Evolutionary conservation across 305 asterid species (phyloP), one percentile per base, ranked within the genome.

Genomic region (Rubia tinctorum): DNA sequence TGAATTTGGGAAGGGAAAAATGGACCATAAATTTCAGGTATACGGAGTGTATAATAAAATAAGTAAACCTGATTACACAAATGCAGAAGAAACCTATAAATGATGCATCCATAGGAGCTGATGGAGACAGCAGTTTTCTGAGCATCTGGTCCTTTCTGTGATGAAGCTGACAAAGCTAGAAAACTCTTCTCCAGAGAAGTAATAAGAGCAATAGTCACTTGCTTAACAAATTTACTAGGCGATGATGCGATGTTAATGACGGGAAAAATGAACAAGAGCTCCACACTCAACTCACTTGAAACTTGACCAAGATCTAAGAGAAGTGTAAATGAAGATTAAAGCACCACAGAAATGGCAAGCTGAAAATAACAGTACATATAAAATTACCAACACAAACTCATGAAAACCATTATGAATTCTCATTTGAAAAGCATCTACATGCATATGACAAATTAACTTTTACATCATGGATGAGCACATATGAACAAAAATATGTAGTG

Each of bases 201-300:
- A 74, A 95, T 95, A 71, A 91, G 76, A 78, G 81, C 86, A 66
- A 80, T 75, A 66, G 97, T 93, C 47, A 79, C 84, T 84, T 86
- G 87, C 83, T 95, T 95, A 74, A 89, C 85, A 68, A 82, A 83
- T 82, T 77, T 86, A 74, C 90, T 87, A 73, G 99, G 96, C 75
- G 96, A 92, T 58, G 97, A 87, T 65, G 88, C 87, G 80, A 95
- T 89, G 76, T 88, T 93, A 82, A 92, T 88, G 76, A 87, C 89
- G 43, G 99, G 99, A 77, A 95, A 91, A 77, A 95, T 87, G 84
- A 87, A 89, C 76, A 95, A 71, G 71, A 95, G 89, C 81, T 89
- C 99, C 86, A 86, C 97, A 71, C 75, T 66, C 78, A 86, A 79
- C 70, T 81, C 85, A 84, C 84, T 88, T 43, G 85, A 67, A 68